phyloP scores from a whole-genome alignment of 1,139 yeast genomes.

The Yamadazyma sp. region DNA sequence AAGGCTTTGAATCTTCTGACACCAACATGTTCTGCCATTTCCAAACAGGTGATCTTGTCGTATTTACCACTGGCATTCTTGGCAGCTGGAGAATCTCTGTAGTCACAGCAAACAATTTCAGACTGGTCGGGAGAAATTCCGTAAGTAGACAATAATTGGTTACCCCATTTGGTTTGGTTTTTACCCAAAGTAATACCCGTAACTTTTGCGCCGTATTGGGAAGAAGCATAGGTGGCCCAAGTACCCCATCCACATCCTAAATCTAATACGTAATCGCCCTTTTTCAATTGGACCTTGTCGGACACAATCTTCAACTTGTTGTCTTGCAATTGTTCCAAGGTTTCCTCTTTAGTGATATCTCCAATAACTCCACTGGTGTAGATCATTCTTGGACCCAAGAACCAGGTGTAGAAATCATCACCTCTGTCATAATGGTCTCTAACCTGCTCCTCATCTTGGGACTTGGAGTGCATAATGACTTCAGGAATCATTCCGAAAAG shows the following conservation, averaged over 20 bases:
- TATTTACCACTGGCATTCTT: constrained; percentile 58
- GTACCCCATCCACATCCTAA: constrained; percentile 98
- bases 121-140: constrained; percentile 72
- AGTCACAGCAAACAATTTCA: constrained; percentile 77
- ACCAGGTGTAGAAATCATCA: constrained; percentile 93
- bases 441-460: constrained; percentile 96
- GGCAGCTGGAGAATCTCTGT: constrained; percentile 86
- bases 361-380: constrained; percentile 85
- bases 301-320: constrained; percentile 86
- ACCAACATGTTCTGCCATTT: constrained; percentile 97
- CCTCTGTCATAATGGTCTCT: constrained; percentile 96
- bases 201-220: constrained; percentile 79
- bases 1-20: constrained; percentile 78
- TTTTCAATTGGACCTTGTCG: constrained; percentile 73
- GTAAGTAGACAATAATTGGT: constrained; percentile 62
- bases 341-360: constrained; percentile 69
- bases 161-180: constrained; percentile 93
- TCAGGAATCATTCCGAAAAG: constrained; percentile 90
- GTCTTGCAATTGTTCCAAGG: constrained; percentile 86
- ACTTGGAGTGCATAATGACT: constrained; percentile 85
- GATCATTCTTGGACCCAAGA: constrained; percentile 92
- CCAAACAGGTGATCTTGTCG: constrained; percentile 86
- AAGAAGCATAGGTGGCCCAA: constrained; percentile 79
- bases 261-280: constrained; percentile 77
- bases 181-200: constrained; percentile 89